These are phyloP conservation scores for Sporothrix dimorphospora DNA, from an alignment of 2,329 filamentous ascomycete species.

Conservation along the genomic window DNA sequence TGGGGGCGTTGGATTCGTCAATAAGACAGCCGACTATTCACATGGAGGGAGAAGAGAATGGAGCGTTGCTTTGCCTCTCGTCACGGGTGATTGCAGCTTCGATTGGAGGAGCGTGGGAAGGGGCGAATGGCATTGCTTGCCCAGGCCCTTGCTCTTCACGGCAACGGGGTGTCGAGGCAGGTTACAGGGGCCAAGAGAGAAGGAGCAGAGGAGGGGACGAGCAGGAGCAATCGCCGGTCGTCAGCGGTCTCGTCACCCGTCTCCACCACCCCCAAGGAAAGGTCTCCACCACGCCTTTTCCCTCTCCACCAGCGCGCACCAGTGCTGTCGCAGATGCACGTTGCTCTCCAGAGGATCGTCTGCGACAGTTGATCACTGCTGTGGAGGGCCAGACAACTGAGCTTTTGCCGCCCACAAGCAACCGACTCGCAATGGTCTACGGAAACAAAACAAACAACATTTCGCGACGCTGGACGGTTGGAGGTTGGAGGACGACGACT, in stretches of 20 bases:
- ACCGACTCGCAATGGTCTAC: background rate
- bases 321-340: conserved; percentile 14
- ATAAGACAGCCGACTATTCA: background rate
- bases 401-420: background rate
- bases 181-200: background rate
- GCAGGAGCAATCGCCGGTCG: conserved; percentile 22
- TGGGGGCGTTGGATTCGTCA: background rate
- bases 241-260: conserved; percentile 14
- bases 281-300: background rate
- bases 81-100: conserved; percentile 18
- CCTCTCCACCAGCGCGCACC: conserved; percentile 6
- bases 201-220: background rate
- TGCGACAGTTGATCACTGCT: conserved; percentile 19
- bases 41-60: background rate
- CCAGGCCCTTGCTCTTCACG: background rate
- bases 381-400: background rate
- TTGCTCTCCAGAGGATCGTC: conserved; percentile 8
- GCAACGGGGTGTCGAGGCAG: background rate
- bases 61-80: background rate
- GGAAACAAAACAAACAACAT: background rate
- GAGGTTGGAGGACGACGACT: background rate
- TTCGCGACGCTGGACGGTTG: background rate
- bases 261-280: conserved; percentile 18
- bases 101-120: conserved; percentile 16
- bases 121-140: conserved; percentile 8